Evolutionary conservation across 2,329 filamentous ascomycete species (phyloP).

Genomic region (Fusarium compactum): DNA sequence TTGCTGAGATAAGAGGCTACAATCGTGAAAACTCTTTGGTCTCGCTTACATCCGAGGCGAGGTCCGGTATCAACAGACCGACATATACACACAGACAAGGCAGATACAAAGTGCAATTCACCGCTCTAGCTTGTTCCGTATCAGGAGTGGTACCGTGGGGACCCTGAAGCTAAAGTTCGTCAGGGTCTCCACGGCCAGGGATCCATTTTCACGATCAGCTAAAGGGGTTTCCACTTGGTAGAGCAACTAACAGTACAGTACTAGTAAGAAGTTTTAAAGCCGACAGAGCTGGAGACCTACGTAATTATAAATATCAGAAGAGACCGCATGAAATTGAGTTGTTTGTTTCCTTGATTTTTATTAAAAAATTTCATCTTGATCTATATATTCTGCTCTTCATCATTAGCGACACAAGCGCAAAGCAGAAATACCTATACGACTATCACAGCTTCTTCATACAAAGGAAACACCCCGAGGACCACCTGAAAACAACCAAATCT

Average conservation of each 20-base stretch:
- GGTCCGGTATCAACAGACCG: conserved; percentile 17
- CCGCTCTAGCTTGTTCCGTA: conserved; percentile 35
- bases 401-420: conserved; percentile 7
- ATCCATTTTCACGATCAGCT: conserved; percentile 17
- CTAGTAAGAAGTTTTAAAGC: conserved; percentile 23
- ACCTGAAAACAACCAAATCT: background rate
- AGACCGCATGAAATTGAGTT: background rate
- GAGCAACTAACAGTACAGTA: background rate
- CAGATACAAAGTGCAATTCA: conserved; percentile 25
- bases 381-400: conserved; percentile 1
- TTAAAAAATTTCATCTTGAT: conserved; percentile 8
- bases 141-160: conserved; percentile 36
- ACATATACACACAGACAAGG: conserved; percentile 20
- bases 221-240: conserved; percentile 34
- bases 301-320: conserved; percentile 35
- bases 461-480: background rate
- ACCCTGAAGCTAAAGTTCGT: conserved; percentile 39
- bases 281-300: conserved; percentile 9
- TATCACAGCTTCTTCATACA: background rate
- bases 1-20: conserved; percentile 16
- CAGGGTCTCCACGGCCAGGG: conserved; percentile 22
- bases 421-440: background rate
- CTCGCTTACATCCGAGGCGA: conserved; percentile 17
- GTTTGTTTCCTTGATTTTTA: conserved; percentile 3
- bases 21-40: conserved; percentile 3